Base-by-base conservation (phyloP, 495 filamentous ascomycete genomes). In the Amniculicola lignicola region DNA sequence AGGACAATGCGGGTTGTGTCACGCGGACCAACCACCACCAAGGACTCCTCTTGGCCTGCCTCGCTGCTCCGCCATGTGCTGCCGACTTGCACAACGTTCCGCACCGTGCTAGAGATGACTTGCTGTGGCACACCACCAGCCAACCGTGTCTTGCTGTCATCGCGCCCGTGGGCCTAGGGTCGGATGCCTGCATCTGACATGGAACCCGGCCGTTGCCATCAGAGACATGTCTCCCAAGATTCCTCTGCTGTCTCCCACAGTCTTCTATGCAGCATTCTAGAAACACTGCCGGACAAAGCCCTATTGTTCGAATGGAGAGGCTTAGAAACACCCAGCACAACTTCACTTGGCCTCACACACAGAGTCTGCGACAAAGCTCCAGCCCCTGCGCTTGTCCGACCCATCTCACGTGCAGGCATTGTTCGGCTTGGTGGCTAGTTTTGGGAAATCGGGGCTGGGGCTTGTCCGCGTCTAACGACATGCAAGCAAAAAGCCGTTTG, bases 351-450 rank as follows among this genome's bases (percentile, higher is more conserved):
- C 36, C 12, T 38, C 18, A 27, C 22, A 3, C 7, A 40, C 48
- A 51, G 16, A 24, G 33, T 6, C 31, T 15, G 18, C 10, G 36
- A 39, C 31, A 47, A 47, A 36, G 21, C 29, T 12, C 15, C 15
- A 14, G 50, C 41, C 46, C 29, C n/a, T 19, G 29, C 25, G 51
- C 25, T 51, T 61, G 44, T 33, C 29, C 16, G n/a, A n/a, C n/a
- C n/a, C n/a, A n/a, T n/a, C n/a, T 41, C 56, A 59, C 49, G 49
- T 59, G 49, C 56, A 46, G 47, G 48, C 40, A 29, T 22, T 4
- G 18, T 40, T 41, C 41, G 36, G 15, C 4, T 48, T n/a, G n/a
- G n/a, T n/a, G n/a, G n/a, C n/a, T n/a, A n/a, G n/a, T n/a, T n/a
- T 41, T 23, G 41, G 55, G 29, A 49, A 14, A 16, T 14, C 3